phyloP scores from a whole-genome alignment of 441 rosid genomes.

The Viola pubescens region DNA sequence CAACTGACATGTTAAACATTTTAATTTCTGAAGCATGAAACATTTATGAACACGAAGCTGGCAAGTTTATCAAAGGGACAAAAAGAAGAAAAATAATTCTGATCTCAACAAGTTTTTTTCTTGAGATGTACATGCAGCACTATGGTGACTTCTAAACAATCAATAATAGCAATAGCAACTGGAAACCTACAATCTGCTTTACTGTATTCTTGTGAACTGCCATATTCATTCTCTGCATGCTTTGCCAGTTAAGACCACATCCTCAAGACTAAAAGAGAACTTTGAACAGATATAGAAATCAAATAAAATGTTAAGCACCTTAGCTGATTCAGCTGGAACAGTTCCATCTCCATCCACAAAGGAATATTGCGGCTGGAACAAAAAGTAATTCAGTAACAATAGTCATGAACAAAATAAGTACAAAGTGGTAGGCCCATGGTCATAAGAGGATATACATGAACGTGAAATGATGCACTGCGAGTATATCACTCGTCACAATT shows the following conservation, averaged over 20 bases:
- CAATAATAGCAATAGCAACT: not conserved
- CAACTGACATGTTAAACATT: too few relatives aligned
- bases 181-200: not conserved
- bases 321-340: conserved; percentile 79
- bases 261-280: not conserved
- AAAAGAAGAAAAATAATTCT: too few relatives aligned
- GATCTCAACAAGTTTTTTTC: too few relatives aligned
- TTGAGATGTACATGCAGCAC: too few relatives aligned
- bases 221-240: not conserved
- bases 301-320: conserved; percentile 27
- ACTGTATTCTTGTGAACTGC: not conserved
- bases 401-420: not conserved
- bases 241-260: not conserved
- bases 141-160: not conserved
- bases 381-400: conserved; percentile 5
- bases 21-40: too few relatives aligned
- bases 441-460: not conserved
- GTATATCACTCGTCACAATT: not conserved
- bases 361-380: conserved; percentile 61
- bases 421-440: not conserved
- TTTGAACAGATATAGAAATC: not conserved
- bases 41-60: too few relatives aligned
- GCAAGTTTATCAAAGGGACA: too few relatives aligned
- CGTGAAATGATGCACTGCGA: not conserved
- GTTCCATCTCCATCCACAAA: conserved; percentile 90